Evolutionary conservation across 129 eudicot genomes (phyloP), one percentile per base, ranked within the genome.

Genomic region (Oenanthe sinensis): DNA sequence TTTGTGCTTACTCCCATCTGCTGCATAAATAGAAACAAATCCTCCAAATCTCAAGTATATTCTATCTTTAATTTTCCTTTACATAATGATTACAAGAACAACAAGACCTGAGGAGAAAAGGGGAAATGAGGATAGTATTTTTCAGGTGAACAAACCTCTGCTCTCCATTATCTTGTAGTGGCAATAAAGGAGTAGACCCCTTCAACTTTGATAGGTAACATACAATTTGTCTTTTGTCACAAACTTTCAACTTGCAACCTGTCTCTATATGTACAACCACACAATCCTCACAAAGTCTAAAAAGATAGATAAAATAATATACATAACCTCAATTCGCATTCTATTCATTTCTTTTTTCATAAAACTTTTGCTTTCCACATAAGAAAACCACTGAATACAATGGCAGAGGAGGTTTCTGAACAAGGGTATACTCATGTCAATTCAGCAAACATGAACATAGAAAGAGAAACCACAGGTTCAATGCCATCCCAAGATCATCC

Each of bases 1-100:
- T 82, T 88, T 93, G 83, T 83, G 84, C 78, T 84, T 83, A 79
- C 65, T 79, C 36, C 77, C 79, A 58, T 78, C 90, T 4, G 84
- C 82, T 54, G 83, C 71, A 17, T 88, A 89, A 73, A 89, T 75
- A 2, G 92, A 80, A 20, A 89, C 90, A 54, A 83, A 87, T 10
- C 98, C 98, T 26, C 96, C 84, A 39, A 88, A 74, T 52, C 24
- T 19, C 2, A 52, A 54, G 26, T 19, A 58, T 58, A 58, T 58
- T 58, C 28, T 22, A 3, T 58, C 65, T 20, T 58, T 55, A 30
- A n/a, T n/a, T n/a, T n/a, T 55, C 65, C 4, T 55, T 55, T 22
- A 20, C 24, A n/a, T 58, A 58, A 8, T 58, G 65, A n/a, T 58
- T 58, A n/a, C 65, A 58, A 22, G 30, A n/a, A 7, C 30, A 58